Evolutionary conservation across 2,329 filamentous ascomycete species (phyloP).

Genomic region (Hymenoscyphus occultus): DNA sequence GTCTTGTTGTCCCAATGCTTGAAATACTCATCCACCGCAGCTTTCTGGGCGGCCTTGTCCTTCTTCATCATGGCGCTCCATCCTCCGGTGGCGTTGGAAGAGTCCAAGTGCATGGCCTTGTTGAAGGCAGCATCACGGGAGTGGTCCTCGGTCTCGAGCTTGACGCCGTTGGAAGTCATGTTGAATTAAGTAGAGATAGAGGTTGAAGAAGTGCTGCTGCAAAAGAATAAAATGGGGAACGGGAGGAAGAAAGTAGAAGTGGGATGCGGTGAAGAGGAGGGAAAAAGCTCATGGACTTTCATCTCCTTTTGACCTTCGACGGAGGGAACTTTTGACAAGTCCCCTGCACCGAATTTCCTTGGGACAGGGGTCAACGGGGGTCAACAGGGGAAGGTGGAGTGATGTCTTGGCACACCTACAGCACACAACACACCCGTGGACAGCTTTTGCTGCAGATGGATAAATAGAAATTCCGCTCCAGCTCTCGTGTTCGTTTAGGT

Average conservation of each 20-base stretch:
- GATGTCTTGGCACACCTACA: background rate
- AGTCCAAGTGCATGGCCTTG: conserved; percentile 76
- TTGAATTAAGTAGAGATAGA: conserved; percentile 17
- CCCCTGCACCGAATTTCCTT: background rate
- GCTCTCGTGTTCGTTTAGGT: conserved; percentile 7
- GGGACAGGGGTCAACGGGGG: background rate
- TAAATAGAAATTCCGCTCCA: background rate
- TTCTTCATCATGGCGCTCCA: conserved; percentile 84
- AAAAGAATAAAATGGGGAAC: conserved; percentile 2
- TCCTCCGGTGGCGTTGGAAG: conserved; percentile 66
- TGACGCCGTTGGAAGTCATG: conserved; percentile 29
- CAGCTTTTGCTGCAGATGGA: background rate
- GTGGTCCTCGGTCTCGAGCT: conserved; percentile 79
- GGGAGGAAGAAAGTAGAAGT: background rate
- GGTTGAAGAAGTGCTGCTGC: conserved; percentile 8
- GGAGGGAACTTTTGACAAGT: conserved; percentile 1
- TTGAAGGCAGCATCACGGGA: conserved; percentile 85
- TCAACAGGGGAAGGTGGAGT: background rate
- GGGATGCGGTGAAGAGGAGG: background rate
- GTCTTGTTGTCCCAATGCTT: conserved; percentile 94
- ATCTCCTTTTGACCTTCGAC: background rate
- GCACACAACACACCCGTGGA: background rate
- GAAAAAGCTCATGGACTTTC: background rate
- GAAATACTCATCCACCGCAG: conserved; percentile 89
- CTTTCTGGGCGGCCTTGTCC: conserved; percentile 72